Base-by-base conservation (phyloP, 1,139 yeast genomes). In the Yamadazyma friedrichii region DNA sequence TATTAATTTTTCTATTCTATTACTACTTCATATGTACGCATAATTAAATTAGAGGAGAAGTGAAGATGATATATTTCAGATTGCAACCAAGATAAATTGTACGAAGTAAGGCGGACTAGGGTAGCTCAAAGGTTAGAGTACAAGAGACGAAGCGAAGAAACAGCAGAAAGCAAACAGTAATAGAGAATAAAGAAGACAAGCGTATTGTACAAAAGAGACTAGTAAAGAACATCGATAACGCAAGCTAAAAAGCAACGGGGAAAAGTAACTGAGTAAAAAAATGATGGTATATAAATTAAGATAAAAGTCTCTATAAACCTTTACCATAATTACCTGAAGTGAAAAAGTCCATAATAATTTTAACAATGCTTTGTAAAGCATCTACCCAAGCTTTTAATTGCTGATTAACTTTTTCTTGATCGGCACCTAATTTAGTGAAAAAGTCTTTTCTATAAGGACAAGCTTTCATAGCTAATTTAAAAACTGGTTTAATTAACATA, bases 391-490 rank as follows among this genome's bases (percentile, higher is more conserved):
- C 78, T 44, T 63, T 67, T 56, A 88, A 73, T 65, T 88, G 91
- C 48, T 65, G 70, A 38, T 64, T 55, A 20, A 89, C 96, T 59
- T 76, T 78, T 28, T 67, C 80, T 60, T 80, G 84, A 59, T 82
- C 87, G 20, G 70, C 65, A 39, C 96, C 96, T 53, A 88, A 75
- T 69, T 88, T 88, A 45, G 63, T 82, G 57, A 88, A 88, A 58
- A 88, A 87, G 57, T 82, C 95, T 62, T 81, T 82, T 69, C 96
- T 80, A 67, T 87, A 88, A 26, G 97, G 97, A 64, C 96, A 88
- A 1, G 96, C 95, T 64, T 87, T 87, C 96, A 88, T 88, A 42
- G 96, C 96, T 59, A 89, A 75, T 74, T 86, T 87, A 76, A 88
- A 89, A 45, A 88, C 80, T 22, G 96, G 96, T 59, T 85, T 84